These are phyloP conservation scores for Globisporangium cystogenes DNA, from an alignment of 352 stramenopile species.

Conservation along the genomic window DNA sequence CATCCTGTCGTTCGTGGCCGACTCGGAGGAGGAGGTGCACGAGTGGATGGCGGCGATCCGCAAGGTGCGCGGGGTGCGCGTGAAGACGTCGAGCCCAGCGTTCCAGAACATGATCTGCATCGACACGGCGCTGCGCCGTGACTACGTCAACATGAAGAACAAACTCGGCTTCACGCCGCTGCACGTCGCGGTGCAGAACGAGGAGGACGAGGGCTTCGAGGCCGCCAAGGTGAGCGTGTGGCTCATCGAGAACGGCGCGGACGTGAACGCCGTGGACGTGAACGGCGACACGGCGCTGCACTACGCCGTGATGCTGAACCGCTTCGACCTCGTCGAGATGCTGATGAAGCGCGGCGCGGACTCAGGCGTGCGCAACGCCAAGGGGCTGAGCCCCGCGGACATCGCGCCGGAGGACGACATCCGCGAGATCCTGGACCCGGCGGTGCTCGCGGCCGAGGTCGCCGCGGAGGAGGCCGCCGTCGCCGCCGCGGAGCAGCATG, in stretches of 20 bases:
- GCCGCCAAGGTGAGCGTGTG: conserved; percentile 82
- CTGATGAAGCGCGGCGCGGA: conserved; percentile 85
- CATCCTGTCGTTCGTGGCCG: conserved; percentile 79
- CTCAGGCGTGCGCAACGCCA: conserved; percentile 65
- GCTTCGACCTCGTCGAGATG: conserved; percentile 77
- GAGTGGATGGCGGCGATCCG: conserved; percentile 86
- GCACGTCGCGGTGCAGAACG: conserved; percentile 80
- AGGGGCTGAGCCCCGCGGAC: conserved; percentile 57
- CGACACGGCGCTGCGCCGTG: conserved; percentile 65
- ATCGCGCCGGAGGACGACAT: conserved; percentile 77
- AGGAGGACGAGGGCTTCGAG: conserved; percentile 88
- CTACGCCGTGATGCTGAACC: conserved; percentile 78
- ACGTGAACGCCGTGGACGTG: conserved; percentile 67
- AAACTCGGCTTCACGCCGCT: conserved; percentile 74
- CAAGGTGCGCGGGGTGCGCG: conserved; percentile 77
- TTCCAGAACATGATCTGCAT: conserved; percentile 91
- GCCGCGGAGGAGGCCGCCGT: conserved; percentile 11
- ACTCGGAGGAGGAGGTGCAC: conserved; percentile 79
- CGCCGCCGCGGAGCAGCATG: conserved; percentile 6
- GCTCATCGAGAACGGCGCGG: conserved; percentile 84
- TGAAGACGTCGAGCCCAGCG: conserved; percentile 56
- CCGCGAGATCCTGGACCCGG: conserved; percentile 66
- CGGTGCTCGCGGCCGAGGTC: conserved; percentile 30
- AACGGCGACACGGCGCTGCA: conserved; percentile 86
- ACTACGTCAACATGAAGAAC: conserved; percentile 89